phyloP scores from a whole-genome alignment of 768 basidiomycete genomes.

The Kwoniella europaea region DNA sequence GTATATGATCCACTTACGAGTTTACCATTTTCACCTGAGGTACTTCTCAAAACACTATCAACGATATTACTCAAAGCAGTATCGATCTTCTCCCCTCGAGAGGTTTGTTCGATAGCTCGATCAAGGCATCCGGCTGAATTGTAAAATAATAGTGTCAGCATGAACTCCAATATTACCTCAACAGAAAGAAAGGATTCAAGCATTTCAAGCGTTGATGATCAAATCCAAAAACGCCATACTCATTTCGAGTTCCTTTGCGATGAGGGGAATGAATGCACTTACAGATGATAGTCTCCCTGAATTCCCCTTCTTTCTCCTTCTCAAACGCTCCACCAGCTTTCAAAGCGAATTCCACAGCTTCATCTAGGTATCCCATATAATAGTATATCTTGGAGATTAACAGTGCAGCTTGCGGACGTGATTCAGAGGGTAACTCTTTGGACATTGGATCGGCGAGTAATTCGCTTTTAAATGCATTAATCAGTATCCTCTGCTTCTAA shows the following conservation, averaged over 20 bases:
- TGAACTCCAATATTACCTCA: not conserved
- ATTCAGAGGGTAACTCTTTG: constrained; percentile 69
- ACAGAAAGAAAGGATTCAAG: too few species aligned
- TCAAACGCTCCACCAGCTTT: constrained; percentile 87
- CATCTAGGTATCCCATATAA: constrained; percentile 92
- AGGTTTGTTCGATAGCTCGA: constrained; percentile 77
- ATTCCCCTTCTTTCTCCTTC: constrained; percentile 69
- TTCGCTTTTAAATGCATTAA: constrained; percentile 66
- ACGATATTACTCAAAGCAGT: constrained; percentile 79
- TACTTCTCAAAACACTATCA: constrained; percentile 83
- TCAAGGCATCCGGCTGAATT: constrained; percentile 89
- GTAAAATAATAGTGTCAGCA: not conserved
- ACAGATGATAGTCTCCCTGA: constrained; percentile 94
- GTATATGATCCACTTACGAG: constrained; percentile 64
- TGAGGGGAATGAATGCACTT: constrained; percentile 57
- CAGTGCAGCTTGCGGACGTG: constrained; percentile 82
- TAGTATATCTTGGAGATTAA: constrained; percentile 98
- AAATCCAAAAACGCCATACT: too few species aligned
- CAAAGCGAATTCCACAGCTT: constrained; percentile 92
- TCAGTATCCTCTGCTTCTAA: too few species aligned
- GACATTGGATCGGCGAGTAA: constrained; percentile 78
- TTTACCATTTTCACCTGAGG: constrained; percentile 86
- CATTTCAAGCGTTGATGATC: too few species aligned
- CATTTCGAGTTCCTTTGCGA: too few species aligned
- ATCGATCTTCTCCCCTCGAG: constrained; percentile 72